Percentiles rank a stretch among this genome's conserved stretches.
These are phyloP conservation scores for Dichomitus squalens DNA, from an alignment of 1,284 basidiomycete genomes.

Conservation along the genomic window DNA sequence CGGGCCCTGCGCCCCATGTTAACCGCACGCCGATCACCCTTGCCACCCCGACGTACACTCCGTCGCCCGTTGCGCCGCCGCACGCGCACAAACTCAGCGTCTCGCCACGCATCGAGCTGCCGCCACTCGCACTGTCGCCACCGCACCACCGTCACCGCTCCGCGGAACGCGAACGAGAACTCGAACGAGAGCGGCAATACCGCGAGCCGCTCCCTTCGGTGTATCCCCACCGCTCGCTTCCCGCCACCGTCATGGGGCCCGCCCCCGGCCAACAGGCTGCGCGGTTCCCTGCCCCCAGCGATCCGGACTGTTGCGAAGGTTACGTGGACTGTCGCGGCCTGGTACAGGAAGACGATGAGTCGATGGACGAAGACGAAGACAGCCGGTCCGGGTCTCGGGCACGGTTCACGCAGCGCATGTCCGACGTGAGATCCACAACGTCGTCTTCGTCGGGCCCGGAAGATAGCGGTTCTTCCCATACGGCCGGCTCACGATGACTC, in stretches of 20 bases:
- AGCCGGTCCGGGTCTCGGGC: constrained; percentile 14
- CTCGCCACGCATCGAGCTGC: constrained; percentile 29
- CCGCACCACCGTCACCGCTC: constrained; percentile 3
- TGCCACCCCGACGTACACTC: constrained; percentile 29
- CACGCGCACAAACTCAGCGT: constrained; percentile 30
- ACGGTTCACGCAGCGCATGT: constrained; percentile 27
- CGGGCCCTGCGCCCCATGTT: constrained; percentile 24
- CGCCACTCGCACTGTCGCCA: constrained; percentile 23
- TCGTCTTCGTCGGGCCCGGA: constrained; percentile 29
- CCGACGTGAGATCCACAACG: constrained; percentile 32
- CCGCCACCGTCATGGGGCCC: constrained; percentile 18
- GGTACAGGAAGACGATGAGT: constrained; percentile 35
- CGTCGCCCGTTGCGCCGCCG: constrained; percentile 27
- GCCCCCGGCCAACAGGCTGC: constrained; percentile 4
- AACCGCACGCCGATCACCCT: constrained; percentile 41
- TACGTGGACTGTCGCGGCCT: constrained; percentile 51
- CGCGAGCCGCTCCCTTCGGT: constrained; percentile 19
- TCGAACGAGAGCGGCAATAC: constrained; percentile 6
- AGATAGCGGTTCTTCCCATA: constrained; percentile 12
- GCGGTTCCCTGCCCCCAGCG: constrained; percentile 10
- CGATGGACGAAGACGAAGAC: constrained; percentile 18
- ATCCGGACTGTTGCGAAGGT: constrained; percentile 47
- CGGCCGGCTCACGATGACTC: constrained; percentile 4
- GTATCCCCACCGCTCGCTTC: constrained; percentile 24
- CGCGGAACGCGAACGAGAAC: constrained; percentile 5